A percentile compares a stretch with the other conserved stretches of the same genome.
Evolutionary conservation across 108 stramenopile species (phyloP).

Genomic region (Pseudonitzschia delicatissima): DNA sequence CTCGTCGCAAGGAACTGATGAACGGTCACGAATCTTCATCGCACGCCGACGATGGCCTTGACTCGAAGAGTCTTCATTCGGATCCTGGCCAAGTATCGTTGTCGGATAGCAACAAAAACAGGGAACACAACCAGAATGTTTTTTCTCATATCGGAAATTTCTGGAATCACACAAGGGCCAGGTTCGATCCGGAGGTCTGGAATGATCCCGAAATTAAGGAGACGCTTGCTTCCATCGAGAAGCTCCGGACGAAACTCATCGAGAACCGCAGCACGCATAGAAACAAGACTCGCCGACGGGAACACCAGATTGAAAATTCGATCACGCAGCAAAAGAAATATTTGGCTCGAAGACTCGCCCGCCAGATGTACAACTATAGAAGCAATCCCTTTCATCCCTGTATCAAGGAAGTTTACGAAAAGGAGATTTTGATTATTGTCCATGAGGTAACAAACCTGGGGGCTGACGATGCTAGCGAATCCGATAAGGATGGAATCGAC

Average conservation of each 20-base stretch:
- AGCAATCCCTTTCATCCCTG: background rate
- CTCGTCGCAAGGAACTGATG: too few species aligned
- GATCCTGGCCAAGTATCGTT: too few species aligned
- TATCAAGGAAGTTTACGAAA: background rate
- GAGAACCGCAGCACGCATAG: background rate
- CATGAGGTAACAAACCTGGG: background rate
- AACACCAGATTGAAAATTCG: background rate
- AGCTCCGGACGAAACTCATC: background rate
- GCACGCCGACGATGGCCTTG: too few species aligned
- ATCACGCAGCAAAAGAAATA: background rate
- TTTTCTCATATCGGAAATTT: too few species aligned
- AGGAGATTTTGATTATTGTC: background rate
- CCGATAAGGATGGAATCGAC: background rate
- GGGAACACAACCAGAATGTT: too few species aligned
- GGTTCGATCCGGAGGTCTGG: background rate
- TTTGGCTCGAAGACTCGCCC: background rate
- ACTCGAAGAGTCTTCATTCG: too few species aligned
- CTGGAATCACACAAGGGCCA: conserved; percentile 1
- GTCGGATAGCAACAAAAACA: background rate
- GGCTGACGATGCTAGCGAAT: background rate
- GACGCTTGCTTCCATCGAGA: background rate
- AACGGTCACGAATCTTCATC: too few species aligned
- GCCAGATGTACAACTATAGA: background rate
- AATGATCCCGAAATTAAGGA: background rate
- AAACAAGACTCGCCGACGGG: background rate